Evolutionary conservation across 2,329 filamentous ascomycete genomes (phyloP), one percentile per base, ranked within the genome.

Genomic region (Didymellaceae sp.): DNA sequence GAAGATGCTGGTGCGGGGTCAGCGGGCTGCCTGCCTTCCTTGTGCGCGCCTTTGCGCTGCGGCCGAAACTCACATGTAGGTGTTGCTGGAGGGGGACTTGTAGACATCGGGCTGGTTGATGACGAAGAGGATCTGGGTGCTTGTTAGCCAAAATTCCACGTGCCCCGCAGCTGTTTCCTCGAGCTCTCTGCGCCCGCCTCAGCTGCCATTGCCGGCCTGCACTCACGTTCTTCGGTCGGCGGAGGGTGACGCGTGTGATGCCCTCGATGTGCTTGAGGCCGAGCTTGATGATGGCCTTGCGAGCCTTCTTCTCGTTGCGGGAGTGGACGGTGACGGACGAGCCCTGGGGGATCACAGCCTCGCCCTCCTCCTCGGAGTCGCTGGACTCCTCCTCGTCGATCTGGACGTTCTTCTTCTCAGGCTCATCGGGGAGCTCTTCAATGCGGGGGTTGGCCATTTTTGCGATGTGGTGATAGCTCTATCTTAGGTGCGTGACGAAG

Each of bases 271-370:
- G 91, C 84, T 91, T 94, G 75, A 99, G 83, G 76, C 96, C 92
- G 74, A 97, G 87, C 87, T 99, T 99, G 78, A 91, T 90, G 76
- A 99, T 96, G 73, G 92, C 91, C 86, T 99, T 99, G 81, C 94
- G 89, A 71, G 94, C 95, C 88, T 99, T 99, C 90, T 99, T 99
- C 89, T 99, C 94, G 82, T 97, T 97, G 79, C 94, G 91, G 75
- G 91, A 96, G 86, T 97, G 93, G 74, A 99, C 88, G 70, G 94
- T 86, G 73, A 93, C 89, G 62, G 88, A 86, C 72, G 91, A 90
- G 74, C 93, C 94, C 65, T 89, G 88, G 75, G 93, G 91, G 68
- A 88, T 86, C 75, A 78, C 82, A 68, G 82, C 77, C 74, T 86
- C 84, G 58, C 81, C 81, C 56, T 85, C 85, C 65, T 81, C 87